These are phyloP conservation scores for Penicillium brevicompactum DNA, from an alignment of 2,329 filamentous ascomycete species.

Conservation along the genomic window DNA sequence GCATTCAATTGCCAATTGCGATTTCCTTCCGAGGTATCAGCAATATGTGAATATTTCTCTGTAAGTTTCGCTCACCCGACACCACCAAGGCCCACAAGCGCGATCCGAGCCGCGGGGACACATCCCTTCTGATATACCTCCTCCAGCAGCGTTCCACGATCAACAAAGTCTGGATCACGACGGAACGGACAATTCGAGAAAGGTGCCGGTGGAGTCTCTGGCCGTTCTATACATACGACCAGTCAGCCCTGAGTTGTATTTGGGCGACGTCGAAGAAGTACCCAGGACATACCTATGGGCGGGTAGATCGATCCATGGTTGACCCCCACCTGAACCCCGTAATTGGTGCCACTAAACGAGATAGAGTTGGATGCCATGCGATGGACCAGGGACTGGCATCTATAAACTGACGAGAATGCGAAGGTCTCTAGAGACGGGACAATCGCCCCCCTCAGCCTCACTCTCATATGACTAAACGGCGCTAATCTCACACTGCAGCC, in stretches of 20 bases:
- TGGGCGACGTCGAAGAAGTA: no score
- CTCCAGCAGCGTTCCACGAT: conserved; percentile 21
- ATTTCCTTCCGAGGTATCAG: conserved; percentile 30
- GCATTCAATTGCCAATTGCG: conserved; percentile 43
- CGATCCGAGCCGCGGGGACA: conserved; percentile 11
- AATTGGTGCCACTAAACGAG: background rate
- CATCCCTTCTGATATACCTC: conserved; percentile 26
- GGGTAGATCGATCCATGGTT: background rate
- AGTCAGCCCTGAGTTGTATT: background rate
- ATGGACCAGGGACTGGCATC: background rate
- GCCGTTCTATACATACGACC: conserved; percentile 8
- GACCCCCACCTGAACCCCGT: background rate
- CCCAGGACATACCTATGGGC: background rate
- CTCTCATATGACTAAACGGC: background rate
- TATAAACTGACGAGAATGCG: background rate
- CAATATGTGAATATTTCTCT: background rate
- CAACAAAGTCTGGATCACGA: conserved; percentile 23
- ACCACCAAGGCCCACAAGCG: conserved; percentile 19
- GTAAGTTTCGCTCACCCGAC: conserved; percentile 12
- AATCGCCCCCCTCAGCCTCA: background rate
- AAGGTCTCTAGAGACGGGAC: background rate
- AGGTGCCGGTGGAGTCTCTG: conserved; percentile 17
- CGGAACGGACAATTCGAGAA: conserved; percentile 18
- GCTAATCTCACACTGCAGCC: background rate
- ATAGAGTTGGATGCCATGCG: background rate